Percentiles rank a stretch among this genome's conserved stretches.
phyloP scores from a whole-genome alignment of 768 basidiomycete species.

The Postia placenta region DNA sequence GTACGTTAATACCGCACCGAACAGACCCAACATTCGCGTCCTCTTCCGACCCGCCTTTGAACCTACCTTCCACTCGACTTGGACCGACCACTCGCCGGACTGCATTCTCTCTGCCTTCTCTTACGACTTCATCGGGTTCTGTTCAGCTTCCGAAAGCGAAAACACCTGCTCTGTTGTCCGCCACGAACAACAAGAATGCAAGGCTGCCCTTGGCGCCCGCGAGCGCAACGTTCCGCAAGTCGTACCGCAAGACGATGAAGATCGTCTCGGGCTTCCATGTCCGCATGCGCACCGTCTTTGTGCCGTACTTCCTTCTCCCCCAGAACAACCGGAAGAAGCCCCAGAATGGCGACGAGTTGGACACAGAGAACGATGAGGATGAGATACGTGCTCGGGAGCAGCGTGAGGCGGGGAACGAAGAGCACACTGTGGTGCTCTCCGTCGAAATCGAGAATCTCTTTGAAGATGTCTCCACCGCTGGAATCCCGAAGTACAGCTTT shows the following conservation, averaged over 20 bases:
- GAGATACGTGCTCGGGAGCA: constrained; percentile 35
- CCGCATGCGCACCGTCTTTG: constrained; percentile 91
- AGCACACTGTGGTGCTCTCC: constrained; percentile 83
- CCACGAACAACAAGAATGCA: background rate
- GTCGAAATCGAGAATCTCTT: constrained; percentile 81
- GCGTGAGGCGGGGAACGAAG: constrained; percentile 65
- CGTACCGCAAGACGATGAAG: constrained; percentile 72
- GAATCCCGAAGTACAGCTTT: constrained; percentile 60
- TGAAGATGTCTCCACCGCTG: background rate
- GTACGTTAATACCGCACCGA: background rate
- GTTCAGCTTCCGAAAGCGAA: constrained; percentile 23
- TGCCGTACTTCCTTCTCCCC: constrained; percentile 75
- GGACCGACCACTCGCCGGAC: constrained; percentile 62
- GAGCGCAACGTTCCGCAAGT: constrained; percentile 74
- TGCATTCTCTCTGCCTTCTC: constrained; percentile 43
- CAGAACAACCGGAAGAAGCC: constrained; percentile 20
- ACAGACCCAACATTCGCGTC: constrained; percentile 40
- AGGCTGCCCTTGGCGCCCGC: constrained; percentile 20
- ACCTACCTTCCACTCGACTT: constrained; percentile 65
- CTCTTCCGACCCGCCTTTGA: constrained; percentile 27
- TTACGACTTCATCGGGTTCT: constrained; percentile 39
- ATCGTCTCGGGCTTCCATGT: constrained; percentile 83
- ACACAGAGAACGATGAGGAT: constrained; percentile 36
- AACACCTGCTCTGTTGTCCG: background rate
- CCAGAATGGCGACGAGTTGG: background rate